Evolutionary conservation across 176 grass and related monocot species (phyloP).

Genomic region (Oryza longistaminata): DNA sequence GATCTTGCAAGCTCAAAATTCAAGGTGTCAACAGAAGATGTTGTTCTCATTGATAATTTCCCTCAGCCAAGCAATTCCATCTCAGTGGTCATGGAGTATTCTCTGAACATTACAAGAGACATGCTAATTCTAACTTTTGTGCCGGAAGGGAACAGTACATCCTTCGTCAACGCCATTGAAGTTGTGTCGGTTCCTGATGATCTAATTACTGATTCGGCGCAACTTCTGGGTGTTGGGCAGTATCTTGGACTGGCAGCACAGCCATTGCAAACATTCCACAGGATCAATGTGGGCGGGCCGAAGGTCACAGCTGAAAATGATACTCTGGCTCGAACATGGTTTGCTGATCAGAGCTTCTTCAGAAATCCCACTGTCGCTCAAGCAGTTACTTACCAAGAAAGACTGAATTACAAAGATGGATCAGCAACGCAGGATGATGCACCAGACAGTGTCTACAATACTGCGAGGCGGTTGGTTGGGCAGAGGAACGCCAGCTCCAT

Average conservation of each 20-base stretch:
- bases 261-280: conserved; percentile 62
- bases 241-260: conserved; percentile 57
- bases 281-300: conserved; percentile 74
- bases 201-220: conserved; percentile 63
- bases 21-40: conserved; percentile 73
- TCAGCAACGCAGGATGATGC: conserved; percentile 52
- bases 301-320: conserved; percentile 75
- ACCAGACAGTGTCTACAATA: conserved; percentile 75
- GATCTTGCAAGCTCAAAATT: conserved; percentile 56
- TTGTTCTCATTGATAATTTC: conserved; percentile 74
- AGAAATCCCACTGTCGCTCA: conserved; percentile 24
- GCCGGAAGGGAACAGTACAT: conserved; percentile 46
- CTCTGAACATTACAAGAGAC: conserved; percentile 62
- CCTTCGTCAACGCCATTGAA: conserved; percentile 80
- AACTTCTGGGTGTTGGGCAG: conserved; percentile 44
- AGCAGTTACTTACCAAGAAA: conserved; percentile 22
- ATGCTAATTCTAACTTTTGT: conserved; percentile 74
- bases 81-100: conserved; percentile 67
- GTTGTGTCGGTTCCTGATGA: conserved; percentile 78
- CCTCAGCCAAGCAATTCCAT: conserved; percentile 37
- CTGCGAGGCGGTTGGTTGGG: conserved; percentile 55
- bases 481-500: conserved; percentile 35
- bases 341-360: conserved; percentile 51
- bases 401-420: conserved; percentile 54
- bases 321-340: conserved; percentile 75